Percentiles rank a stretch among this genome's conserved stretches.
Evolutionary conservation across 2,329 filamentous ascomycete genomes (phyloP).

Genomic region (Pestalotiopsis sp.): DNA sequence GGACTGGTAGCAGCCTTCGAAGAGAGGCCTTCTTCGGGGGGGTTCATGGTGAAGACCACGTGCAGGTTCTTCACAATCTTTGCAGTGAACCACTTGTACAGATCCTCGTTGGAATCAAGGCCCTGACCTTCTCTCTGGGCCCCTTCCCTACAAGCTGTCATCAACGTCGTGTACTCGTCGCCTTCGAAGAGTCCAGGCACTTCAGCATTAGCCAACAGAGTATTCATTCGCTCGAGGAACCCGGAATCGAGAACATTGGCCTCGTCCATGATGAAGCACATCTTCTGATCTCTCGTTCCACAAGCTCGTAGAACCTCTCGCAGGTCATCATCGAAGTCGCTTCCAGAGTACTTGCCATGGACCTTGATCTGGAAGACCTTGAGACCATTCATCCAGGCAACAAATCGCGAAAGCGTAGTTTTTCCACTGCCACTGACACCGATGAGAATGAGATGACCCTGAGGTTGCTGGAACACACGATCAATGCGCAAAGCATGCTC

Average conservation of each 20-base stretch:
- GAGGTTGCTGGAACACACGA: constrained; percentile 96
- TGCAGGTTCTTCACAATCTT: constrained; percentile 99
- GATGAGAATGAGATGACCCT: constrained; percentile 97
- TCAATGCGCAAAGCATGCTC: constrained; percentile 98
- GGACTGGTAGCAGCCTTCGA: constrained; percentile 98
- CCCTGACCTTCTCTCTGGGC: constrained; percentile 94
- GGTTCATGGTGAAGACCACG: constrained; percentile 99
- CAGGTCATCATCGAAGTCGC: constrained; percentile 98
- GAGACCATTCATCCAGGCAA: constrained; percentile 99
- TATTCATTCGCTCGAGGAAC: constrained; percentile 99
- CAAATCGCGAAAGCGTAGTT: constrained; percentile 95
- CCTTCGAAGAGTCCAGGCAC: constrained; percentile 98
- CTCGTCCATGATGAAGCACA: constrained; percentile 99
- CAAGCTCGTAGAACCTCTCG: constrained; percentile 90
- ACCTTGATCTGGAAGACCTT: constrained; percentile 99
- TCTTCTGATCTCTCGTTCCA: constrained; percentile 98
- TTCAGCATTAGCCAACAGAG: constrained; percentile 96
- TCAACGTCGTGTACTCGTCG: constrained; percentile 97
- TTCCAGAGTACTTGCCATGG: constrained; percentile 95
- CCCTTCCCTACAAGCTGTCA: constrained; percentile 99
- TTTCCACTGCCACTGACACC: constrained; percentile 98
- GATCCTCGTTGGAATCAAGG: constrained; percentile 94
- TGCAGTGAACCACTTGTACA: constrained; percentile 99
- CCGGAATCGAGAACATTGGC: constrained; percentile 97
- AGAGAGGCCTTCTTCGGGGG: constrained; percentile 89